Percentiles rank a stretch among this genome's conserved stretches.
Conservation (phyloP, 345 rosid genomes). For the Hirschfeldia incana region DNA sequence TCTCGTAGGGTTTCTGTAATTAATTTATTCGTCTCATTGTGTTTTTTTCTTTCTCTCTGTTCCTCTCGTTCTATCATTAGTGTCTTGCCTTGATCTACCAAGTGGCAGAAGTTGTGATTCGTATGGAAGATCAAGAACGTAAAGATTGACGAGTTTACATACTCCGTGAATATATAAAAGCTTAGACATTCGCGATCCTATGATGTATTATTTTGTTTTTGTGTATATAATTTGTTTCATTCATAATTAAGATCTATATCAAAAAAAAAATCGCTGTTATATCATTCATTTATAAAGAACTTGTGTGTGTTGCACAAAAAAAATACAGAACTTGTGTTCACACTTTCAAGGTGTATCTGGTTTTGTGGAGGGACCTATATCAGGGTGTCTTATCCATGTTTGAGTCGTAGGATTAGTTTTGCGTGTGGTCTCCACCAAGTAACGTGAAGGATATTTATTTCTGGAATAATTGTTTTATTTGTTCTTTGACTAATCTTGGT, state of each 20-base stretch:
- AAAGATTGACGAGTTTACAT: slow-evolving; percentile 12
- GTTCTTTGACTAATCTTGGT: slow-evolving; percentile 1
- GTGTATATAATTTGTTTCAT: neutral
- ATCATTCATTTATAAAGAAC: neutral
- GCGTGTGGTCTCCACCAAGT: slow-evolving; percentile 28
- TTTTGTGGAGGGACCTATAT: neutral
- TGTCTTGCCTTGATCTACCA: slow-evolving; percentile 11
- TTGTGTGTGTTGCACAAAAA: neutral
- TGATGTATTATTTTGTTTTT: neutral
- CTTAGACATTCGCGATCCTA: neutral
- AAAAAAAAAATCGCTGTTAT: neutral
- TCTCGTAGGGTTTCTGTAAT: slow-evolving; percentile 36
- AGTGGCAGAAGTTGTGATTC: neutral
- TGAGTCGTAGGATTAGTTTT: slow-evolving; percentile 2
- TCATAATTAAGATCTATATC: neutral
- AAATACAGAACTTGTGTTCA: slow-evolving; percentile 8
- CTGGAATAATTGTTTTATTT: neutral
- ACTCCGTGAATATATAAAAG: slow-evolving; percentile 17
- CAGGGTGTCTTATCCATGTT: slow-evolving; percentile 23
- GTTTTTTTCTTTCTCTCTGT: neutral
- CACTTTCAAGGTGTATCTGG: slow-evolving; percentile 2
- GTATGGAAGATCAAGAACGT: slow-evolving; percentile 6
- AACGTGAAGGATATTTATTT: slow-evolving; percentile 8
- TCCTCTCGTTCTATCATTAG: slow-evolving; percentile 10
- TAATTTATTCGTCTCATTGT: neutral